Percentiles rank a stretch among this genome's conserved stretches.
phyloP scores from a whole-genome alignment of 2,329 filamentous ascomycete species.

The Aspergillus viridinutans region DNA sequence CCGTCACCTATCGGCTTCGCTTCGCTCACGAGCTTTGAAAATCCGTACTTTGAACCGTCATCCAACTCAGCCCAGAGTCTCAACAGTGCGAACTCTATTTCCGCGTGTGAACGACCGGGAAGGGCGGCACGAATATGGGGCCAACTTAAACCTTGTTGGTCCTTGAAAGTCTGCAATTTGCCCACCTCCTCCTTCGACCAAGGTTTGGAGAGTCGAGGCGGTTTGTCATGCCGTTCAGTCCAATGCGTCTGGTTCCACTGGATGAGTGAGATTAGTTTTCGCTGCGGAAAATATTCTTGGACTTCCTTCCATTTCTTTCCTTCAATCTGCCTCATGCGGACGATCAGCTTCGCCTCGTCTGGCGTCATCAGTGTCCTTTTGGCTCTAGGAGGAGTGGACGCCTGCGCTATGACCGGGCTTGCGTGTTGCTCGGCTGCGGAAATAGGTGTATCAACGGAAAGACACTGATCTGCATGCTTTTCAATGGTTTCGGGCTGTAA shows the following conservation, averaged over 20 bases:
- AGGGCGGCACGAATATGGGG: constrained; percentile 22
- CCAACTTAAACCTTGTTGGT: constrained; percentile 29
- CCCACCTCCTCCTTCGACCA: constrained; percentile 28
- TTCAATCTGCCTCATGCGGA: constrained; percentile 26
- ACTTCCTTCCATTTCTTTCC: constrained; percentile 28
- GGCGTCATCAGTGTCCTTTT: constrained; percentile 22
- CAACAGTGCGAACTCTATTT: constrained; percentile 33
- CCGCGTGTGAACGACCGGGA: constrained; percentile 25
- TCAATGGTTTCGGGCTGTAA: neutral
- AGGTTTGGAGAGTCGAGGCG: constrained; percentile 21
- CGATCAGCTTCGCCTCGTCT: constrained; percentile 29
- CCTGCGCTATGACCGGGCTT: constrained; percentile 1
- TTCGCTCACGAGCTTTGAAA: neutral
- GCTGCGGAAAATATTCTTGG: constrained; percentile 22
- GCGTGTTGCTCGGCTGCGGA: neutral
- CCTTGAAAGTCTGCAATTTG: constrained; percentile 23
- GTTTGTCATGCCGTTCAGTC: constrained; percentile 22
- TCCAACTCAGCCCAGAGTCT: constrained; percentile 25
- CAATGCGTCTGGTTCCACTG: constrained; percentile 29
- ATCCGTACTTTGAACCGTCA: constrained; percentile 11
- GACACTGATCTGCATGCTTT: neutral
- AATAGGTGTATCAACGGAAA: constrained; percentile 1
- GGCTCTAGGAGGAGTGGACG: constrained; percentile 17
- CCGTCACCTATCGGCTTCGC: neutral
- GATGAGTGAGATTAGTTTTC: constrained; percentile 16